Base-by-base conservation (phyloP, 768 basidiomycete species). In the Rhizopogon vinicolor region DNA sequence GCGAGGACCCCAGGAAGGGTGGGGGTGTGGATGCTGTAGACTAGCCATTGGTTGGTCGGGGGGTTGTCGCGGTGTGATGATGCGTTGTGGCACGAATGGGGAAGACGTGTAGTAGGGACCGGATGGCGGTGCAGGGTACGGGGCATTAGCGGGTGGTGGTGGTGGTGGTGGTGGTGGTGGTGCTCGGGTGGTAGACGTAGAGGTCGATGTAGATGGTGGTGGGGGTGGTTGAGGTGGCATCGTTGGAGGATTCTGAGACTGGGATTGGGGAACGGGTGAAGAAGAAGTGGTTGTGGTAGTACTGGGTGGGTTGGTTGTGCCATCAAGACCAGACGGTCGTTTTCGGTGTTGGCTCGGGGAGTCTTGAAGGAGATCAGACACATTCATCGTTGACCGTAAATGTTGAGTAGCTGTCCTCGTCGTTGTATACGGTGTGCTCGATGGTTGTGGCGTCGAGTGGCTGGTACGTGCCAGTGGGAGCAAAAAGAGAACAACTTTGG, bases 281-380 rank as follows among this genome's bases (percentile, higher is more conserved):
- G 52, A 51, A 57, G 62, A 55, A 52, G 64, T 60, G 33, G 65
- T 55, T 55, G 69, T 53, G 58, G 64, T 29, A 7, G 67, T 7
- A 62, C 41, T 54, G 69, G 63, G 63, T 64, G 66, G 29, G 72
- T 58, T 31, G 63, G 66, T 64, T 60, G 46, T 63, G 66, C 50
- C 67, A 68, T 12, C 62, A 54, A 40, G 68, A 18, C 57, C 60
- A 59, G 65, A 61, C 10, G 72, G 58, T 3, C 62, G 62, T 63
- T 73, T 63, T 19, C 73, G 60, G 62, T 80, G 80, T 61, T 85
- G 84, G 0, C 85, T 85, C 48, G 86, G 86, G 0, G 85, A 82
- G 68, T 85, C 84, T 60, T 87, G 85, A 25, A 89, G 73, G 54
- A 89, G 78, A 65, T 76, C 81, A 22, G 82, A 81, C 61, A 89